Base-by-base conservation (phyloP, 768 basidiomycete species). In the Gyrodon lividus region DNA sequence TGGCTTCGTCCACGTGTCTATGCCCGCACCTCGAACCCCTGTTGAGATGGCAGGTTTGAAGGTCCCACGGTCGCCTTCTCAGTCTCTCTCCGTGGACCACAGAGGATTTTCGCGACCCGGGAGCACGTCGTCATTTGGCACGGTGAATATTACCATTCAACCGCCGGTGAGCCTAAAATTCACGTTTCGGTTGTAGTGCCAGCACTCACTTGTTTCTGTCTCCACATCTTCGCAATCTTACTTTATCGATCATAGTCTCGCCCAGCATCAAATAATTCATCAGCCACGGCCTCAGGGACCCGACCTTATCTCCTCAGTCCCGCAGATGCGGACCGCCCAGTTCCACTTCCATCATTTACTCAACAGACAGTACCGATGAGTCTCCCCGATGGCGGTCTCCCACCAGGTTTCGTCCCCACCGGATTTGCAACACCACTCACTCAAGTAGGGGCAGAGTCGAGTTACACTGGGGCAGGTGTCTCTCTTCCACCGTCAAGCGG, bases 281-380 rank as follows among this genome's bases (percentile, higher is more conserved):
- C 54, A 39, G 26, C 59, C 4, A 63, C 63, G 8, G 49, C 41
- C 3, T 55, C 68, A 14, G 56, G 61, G 2, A 63, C 62, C 24
- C 62, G 68, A 34, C 2, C 64, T 4, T 30, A 70, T 34, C 57
- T 72, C 46, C 58, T 75, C n/a, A 74, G 72, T 45, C 71, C 72
- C 38, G 72, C 67, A 5, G 74, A 75, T 39, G 74, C 73, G 3
- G 71, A 72, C 28, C 61, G 70, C n/a, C 67, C 66, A 0, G 37
- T 70, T n/a, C 66, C 73, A 6, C 66, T 68, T 14, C 70, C 70
- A 22, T 31, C 55, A 22, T 35, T 37, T 33, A 22, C 20, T 2
- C 46, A 55, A 0, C 46, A 56, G 12, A 53, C 53, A 28, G 59
- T 64, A n/a, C 58, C 55, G 52, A 63, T 72, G 54, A 57, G 44